Conservation (phyloP, 108 stramenopile genomes). For the Pelagomonas calceolata region DNA sequence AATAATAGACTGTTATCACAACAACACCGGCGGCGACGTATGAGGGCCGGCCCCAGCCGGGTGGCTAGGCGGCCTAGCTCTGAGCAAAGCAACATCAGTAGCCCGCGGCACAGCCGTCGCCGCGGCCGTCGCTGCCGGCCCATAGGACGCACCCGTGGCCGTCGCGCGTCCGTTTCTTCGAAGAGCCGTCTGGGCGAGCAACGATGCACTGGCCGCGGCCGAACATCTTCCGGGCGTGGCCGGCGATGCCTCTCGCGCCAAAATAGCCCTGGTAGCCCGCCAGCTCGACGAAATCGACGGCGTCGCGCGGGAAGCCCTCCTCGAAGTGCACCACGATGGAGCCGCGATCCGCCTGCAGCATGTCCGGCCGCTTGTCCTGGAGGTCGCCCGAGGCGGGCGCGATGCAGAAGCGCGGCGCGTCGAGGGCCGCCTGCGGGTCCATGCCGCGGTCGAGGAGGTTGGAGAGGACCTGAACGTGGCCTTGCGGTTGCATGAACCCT, state of each 20-base stretch:
- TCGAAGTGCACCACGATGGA: constrained; percentile 57
- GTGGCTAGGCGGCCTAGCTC: too few species aligned
- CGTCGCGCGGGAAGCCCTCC: constrained; percentile 35
- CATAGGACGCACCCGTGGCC: constrained; percentile 59
- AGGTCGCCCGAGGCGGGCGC: constrained; percentile 49
- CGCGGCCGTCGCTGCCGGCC: constrained; percentile 83
- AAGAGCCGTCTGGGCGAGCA: too few species aligned
- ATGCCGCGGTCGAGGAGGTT: constrained; percentile 55
- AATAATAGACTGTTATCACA: too few species aligned
- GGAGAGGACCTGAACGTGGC: constrained; percentile 80
- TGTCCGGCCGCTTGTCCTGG: too few species aligned
- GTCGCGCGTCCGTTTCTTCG: constrained; percentile 19
- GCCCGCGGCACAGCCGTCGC: constrained; percentile 87
- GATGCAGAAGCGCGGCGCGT: constrained; percentile 86
- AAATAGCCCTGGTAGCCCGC: constrained; percentile 66
- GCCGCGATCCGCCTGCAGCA: constrained; percentile 37
- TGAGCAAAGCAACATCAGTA: too few species aligned
- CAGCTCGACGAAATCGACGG: constrained; percentile 47
- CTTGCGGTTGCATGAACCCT: constrained; percentile 94
- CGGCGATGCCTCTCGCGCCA: constrained; percentile 36
- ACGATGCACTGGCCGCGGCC: constrained; percentile 83
- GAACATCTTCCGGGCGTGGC: constrained; percentile 61
- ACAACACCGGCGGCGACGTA: too few species aligned
- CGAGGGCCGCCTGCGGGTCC: constrained; percentile 65
- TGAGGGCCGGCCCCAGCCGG: too few species aligned